phyloP scores from a whole-genome alignment of 2,329 filamentous ascomycete genomes.

The Didymella keratinophila region DNA sequence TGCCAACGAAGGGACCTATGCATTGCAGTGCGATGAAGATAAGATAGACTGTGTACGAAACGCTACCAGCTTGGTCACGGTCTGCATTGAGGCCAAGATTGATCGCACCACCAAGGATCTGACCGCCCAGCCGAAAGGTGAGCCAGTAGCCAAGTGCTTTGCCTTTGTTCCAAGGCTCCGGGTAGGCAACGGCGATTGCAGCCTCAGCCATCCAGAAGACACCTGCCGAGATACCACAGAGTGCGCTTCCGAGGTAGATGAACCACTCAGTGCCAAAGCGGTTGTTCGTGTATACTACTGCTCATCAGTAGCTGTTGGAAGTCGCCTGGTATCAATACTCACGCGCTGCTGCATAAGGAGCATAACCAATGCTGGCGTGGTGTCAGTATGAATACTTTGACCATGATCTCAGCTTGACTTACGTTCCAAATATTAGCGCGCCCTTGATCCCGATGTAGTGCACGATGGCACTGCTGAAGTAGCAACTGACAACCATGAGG shows the following conservation, averaged over 20 bases:
- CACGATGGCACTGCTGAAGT: conserved; percentile 69
- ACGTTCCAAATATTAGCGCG: conserved; percentile 74
- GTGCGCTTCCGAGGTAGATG: conserved; percentile 70
- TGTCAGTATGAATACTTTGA: background rate
- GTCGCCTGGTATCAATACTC: conserved; percentile 32
- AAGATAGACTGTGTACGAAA: conserved; percentile 73
- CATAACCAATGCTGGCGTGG: conserved; percentile 65
- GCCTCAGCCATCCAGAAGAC: conserved; percentile 80
- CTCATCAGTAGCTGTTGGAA: background rate
- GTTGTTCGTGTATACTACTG: conserved; percentile 69
- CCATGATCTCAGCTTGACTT: conserved; percentile 27
- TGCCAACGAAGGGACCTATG: conserved; percentile 67
- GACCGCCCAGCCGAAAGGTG: conserved; percentile 66
- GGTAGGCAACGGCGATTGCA: conserved; percentile 75
- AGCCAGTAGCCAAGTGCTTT: conserved; percentile 71
- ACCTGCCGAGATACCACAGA: conserved; percentile 74
- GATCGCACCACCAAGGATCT: conserved; percentile 75
- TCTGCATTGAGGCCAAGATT: conserved; percentile 72
- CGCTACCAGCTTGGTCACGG: conserved; percentile 65
- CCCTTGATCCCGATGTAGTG: conserved; percentile 74
- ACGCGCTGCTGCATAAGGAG: conserved; percentile 70
- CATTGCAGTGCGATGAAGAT: conserved; percentile 76
- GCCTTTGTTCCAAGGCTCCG: conserved; percentile 64
- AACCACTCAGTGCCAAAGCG: conserved; percentile 74
- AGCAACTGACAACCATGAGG: conserved; percentile 76